Evolutionary conservation across 2,329 filamentous ascomycete genomes (phyloP).

Genomic region (Aspergillus sp.): DNA sequence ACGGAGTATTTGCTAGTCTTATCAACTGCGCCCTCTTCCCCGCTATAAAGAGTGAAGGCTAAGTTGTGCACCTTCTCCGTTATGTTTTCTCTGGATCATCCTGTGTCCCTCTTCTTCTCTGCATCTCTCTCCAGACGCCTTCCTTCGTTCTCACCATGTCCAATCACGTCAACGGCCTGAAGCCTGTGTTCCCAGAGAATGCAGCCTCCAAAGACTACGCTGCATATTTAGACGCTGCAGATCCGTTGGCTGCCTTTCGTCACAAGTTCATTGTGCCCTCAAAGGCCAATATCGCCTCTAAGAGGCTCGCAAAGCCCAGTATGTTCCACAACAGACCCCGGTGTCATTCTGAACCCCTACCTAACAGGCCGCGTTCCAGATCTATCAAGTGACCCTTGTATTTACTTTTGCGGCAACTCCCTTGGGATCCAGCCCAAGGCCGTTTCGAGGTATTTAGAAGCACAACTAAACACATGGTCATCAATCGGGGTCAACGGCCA

Average conservation of each 20-base stretch:
- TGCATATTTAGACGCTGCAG: slow-evolving; percentile 57
- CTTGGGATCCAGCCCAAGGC: slow-evolving; percentile 77
- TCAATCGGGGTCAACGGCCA: slow-evolving; percentile 81
- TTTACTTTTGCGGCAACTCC: slow-evolving; percentile 88
- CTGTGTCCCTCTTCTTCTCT: neutral
- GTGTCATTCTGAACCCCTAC: neutral
- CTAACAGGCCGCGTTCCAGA: slow-evolving; percentile 24
- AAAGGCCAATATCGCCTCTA: slow-evolving; percentile 68
- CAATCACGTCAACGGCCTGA: slow-evolving; percentile 15
- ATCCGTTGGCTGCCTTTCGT: slow-evolving; percentile 61
- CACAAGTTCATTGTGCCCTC: slow-evolving; percentile 76
- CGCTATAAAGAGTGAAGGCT: slow-evolving; percentile 3
- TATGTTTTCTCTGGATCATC: neutral
- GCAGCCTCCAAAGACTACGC: slow-evolving; percentile 40
- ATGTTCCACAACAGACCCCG: slow-evolving; percentile 4
- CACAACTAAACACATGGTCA: slow-evolving; percentile 79
- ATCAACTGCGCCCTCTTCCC: neutral
- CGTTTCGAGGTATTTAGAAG: slow-evolving; percentile 63
- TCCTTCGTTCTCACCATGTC: slow-evolving; percentile 14
- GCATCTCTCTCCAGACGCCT: neutral
- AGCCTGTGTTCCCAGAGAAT: slow-evolving; percentile 31
- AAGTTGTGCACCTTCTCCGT: neutral
- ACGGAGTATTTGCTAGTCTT: neutral
- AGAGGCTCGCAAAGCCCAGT: slow-evolving; percentile 51
- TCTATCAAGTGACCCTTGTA: slow-evolving; percentile 42